Base-by-base conservation (phyloP, 2,329 filamentous ascomycete species). In the Ceratocystis diversiconidia region DNA sequence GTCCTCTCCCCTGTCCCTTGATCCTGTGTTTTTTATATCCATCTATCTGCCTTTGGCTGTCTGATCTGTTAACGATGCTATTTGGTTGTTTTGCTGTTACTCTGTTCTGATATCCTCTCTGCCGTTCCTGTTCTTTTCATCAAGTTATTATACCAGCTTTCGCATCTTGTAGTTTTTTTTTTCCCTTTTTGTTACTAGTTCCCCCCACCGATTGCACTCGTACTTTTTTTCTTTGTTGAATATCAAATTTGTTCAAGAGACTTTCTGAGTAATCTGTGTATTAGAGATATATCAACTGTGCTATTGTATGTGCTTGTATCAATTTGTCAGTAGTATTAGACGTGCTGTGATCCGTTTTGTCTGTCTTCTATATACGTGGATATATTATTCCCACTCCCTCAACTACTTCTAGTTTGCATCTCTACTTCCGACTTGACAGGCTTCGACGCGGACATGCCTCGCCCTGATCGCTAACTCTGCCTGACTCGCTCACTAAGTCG, bases 181-280 rank as follows among this genome's bases (percentile, higher is more conserved):
- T 69, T 70, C 68, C 66, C 68, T 68, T 70, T 70, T 73, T 65
- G 36, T 67, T 64, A 57, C 67, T 68, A 63, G 46, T 67, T 63
- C 57, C 66, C 67, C 64, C 19, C 44, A n/a, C 30, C 30, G 1
- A 32, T 32, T 32, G 6, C 66, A 59, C 68, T 66, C 30, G 30
- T 64, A 73, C 22, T 74, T 70, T 73, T 63, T 44, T 22, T 30
- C 32, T 52, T 57, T 32, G 28, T 55, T 36, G 44, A 48, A 48
- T 48, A 48, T 48, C 44, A 48, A 48, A 19, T 6, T 48, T 32
- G 44, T 48, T 48, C 44, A 22, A 4, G 15, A 48, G 44, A n/a
- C 15, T 48, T 5, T 48, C 17, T 19, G 3, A 32, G 6, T 32
- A 32, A 6, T 32, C 30, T 7, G 30, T 7, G 5, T 32, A 32